Evolutionary conservation across 2,329 filamentous ascomycete genomes (phyloP).

Genomic region (Xylariales sp.): DNA sequence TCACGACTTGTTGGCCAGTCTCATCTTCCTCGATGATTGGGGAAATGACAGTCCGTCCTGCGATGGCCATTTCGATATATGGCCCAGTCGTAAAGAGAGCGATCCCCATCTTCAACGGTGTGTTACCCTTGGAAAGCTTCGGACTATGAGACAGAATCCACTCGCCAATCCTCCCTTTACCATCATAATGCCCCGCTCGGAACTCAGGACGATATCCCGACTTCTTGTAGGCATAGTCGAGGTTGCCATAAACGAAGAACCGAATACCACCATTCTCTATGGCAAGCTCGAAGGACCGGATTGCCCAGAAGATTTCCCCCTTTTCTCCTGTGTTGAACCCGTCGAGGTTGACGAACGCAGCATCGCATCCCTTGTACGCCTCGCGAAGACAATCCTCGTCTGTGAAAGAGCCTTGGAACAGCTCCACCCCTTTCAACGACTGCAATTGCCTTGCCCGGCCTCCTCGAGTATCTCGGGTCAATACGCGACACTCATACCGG

Average conservation of each 20-base stretch:
- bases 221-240: conserved; percentile 46
- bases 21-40: background rate
- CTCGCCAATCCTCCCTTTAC: conserved; percentile 39
- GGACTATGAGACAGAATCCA: conserved; percentile 39
- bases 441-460: conserved; percentile 36
- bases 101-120: background rate
- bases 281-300: conserved; percentile 36
- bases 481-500: conserved; percentile 38
- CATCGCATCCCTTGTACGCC: conserved; percentile 39
- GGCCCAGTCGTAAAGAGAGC: background rate
- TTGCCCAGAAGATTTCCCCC: conserved; percentile 43
- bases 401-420: conserved; percentile 43
- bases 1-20: no score
- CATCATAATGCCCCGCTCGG: conserved; percentile 44
- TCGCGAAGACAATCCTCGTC: conserved; percentile 38
- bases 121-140: no score
- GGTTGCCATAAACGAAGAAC: conserved; percentile 42
- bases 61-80: background rate
- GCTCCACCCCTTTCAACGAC: conserved; percentile 38
- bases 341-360: conserved; percentile 51
- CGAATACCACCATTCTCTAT: conserved; percentile 37
- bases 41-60: background rate
- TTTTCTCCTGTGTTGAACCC: conserved; percentile 50
- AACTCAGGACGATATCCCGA: conserved; percentile 40
- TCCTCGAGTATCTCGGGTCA: conserved; percentile 42